phyloP scores from a whole-genome alignment of 306 rosid genomes.

The Corylus americana region DNA sequence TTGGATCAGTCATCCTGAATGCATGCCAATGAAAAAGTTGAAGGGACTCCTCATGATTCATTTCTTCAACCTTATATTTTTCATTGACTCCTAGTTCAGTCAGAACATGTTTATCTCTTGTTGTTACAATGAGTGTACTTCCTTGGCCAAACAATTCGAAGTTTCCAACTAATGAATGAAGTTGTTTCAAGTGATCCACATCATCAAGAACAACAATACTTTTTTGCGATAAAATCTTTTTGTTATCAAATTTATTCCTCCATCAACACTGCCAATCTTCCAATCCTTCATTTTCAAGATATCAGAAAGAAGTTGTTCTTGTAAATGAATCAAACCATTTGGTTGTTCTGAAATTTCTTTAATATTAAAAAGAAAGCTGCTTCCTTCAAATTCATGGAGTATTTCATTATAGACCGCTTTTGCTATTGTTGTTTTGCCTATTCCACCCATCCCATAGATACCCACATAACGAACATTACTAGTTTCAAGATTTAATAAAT shows the following conservation, averaged over 20 bases:
- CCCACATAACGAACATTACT: not conserved
- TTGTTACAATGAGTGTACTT: constrained; percentile 34
- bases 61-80: not conserved
- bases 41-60: constrained; percentile 18
- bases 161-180: not conserved
- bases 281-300: not conserved
- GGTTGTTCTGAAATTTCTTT: not conserved
- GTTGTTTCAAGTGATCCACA: constrained; percentile 5
- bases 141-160: constrained; percentile 22
- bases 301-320: constrained; percentile 27
- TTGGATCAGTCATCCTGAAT: constrained; percentile 14
- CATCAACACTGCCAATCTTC: not conserved
- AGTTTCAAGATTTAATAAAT: not conserved
- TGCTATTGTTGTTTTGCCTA: constrained; percentile 1
- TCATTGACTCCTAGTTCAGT: not conserved
- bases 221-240: not conserved
- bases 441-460: constrained; percentile 31
- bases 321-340: not conserved
- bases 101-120: constrained; percentile 21
- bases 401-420: too few relatives aligned
- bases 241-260: constrained; percentile 3
- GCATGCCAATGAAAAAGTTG: constrained; percentile 42
- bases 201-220: constrained; percentile 23
- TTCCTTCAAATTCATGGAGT: too few relatives aligned
- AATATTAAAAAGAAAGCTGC: constrained; percentile 4